phyloP scores from a whole-genome alignment of 495 filamentous ascomycete species.

The Penicillium crystallinum region DNA sequence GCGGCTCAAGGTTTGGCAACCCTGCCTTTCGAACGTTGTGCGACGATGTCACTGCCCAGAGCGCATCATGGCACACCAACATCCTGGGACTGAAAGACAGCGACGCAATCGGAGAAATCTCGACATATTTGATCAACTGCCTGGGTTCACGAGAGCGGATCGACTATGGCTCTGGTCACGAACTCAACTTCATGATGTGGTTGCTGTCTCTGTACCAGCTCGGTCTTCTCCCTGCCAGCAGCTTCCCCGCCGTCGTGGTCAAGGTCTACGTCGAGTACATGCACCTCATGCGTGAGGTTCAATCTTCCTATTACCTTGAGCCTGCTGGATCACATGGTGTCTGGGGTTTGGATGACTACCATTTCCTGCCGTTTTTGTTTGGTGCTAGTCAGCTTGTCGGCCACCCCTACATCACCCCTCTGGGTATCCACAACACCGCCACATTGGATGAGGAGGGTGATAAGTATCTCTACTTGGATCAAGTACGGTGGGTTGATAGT shows the following conservation, averaged over 20 bases:
- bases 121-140: slow-evolving; percentile 73
- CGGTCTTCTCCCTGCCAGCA: slow-evolving; percentile 52
- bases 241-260: slow-evolving; percentile 70
- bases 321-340: slow-evolving; percentile 94
- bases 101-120: slow-evolving; percentile 61
- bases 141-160: slow-evolving; percentile 85
- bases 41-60: slow-evolving; percentile 58
- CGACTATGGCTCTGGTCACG: slow-evolving; percentile 95
- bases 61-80: slow-evolving; percentile 34
- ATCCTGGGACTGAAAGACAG: slow-evolving; percentile 49
- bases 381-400: slow-evolving; percentile 86
- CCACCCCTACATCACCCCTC: slow-evolving; percentile 82
- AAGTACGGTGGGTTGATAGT: slow-evolving; percentile 88
- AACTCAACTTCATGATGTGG: slow-evolving; percentile 95
- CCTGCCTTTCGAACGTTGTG: slow-evolving; percentile 80
- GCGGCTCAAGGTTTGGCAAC: slow-evolving; percentile 90
- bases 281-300: slow-evolving; percentile 73
- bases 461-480: slow-evolving; percentile 84
- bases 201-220: slow-evolving; percentile 84
- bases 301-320: slow-evolving; percentile 90
- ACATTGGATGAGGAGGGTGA: slow-evolving; percentile 78
- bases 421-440: slow-evolving; percentile 78
- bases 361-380: slow-evolving; percentile 93
- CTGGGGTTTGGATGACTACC: slow-evolving; percentile 96
- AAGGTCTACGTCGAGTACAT: slow-evolving; percentile 76